Evolutionary conservation across 2,329 filamentous ascomycete genomes (phyloP).

Genomic region (Trichoderma sp.): DNA sequence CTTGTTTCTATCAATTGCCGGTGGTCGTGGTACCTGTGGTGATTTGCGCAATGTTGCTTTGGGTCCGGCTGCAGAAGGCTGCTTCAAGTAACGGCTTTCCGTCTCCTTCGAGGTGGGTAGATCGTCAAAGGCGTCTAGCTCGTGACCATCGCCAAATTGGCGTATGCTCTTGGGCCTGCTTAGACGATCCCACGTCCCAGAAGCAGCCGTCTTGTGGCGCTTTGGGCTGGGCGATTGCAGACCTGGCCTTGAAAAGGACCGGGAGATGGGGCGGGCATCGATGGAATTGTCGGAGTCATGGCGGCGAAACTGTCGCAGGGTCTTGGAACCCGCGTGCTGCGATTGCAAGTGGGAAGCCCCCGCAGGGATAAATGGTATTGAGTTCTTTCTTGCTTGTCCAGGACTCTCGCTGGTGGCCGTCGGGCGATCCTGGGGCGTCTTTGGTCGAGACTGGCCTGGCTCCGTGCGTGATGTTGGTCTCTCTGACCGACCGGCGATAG

Average conservation of each 20-base stretch:
- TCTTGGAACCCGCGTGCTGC: conserved; percentile 75
- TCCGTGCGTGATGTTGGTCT: conserved; percentile 63
- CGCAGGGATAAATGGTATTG: conserved; percentile 76
- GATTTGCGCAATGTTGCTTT: conserved; percentile 61
- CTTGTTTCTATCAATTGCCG: conserved; percentile 51
- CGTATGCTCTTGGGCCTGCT: conserved; percentile 63
- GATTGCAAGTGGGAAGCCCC: conserved; percentile 73
- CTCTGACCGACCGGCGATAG: conserved; percentile 50
- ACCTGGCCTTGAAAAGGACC: conserved; percentile 58
- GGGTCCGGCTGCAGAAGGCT: conserved; percentile 69
- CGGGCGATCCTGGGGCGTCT: conserved; percentile 69
- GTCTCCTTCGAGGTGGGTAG: conserved; percentile 81
- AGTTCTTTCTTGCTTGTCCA: conserved; percentile 56
- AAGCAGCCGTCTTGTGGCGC: conserved; percentile 46
- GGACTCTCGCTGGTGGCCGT: conserved; percentile 52
- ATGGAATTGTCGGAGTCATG: conserved; percentile 75
- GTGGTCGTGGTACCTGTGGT: conserved; percentile 50
- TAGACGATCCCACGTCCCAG: conserved; percentile 62
- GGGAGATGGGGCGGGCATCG: conserved; percentile 59
- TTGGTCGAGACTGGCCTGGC: conserved; percentile 58
- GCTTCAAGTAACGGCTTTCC: conserved; percentile 81
- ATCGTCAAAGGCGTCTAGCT: conserved; percentile 93
- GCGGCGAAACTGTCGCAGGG: conserved; percentile 70
- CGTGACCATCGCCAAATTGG: conserved; percentile 85
- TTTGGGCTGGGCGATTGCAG: conserved; percentile 63